Evolutionary conservation across 371 early-diverging fungal genomes (phyloP).

Genomic region (Mucor lusitanicus): DNA sequence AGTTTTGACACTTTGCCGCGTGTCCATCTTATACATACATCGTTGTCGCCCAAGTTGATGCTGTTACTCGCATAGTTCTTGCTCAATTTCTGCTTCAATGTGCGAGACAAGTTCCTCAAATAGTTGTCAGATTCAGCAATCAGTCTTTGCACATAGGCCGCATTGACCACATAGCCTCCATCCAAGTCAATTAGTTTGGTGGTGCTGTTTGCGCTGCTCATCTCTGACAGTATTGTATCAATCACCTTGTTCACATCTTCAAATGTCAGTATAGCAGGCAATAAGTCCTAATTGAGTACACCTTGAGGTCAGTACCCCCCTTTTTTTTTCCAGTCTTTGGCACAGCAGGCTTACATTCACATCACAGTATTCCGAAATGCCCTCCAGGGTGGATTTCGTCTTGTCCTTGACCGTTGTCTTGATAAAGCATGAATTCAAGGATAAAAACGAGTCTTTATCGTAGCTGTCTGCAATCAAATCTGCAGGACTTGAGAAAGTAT

Average conservation of each 20-base stretch:
- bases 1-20: background rate
- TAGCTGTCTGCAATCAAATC: slow-evolving; percentile 22
- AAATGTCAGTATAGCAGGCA: slow-evolving; percentile 14
- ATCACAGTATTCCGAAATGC: slow-evolving; percentile 14
- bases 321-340: too few relatives aligned
- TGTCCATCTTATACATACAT: background rate
- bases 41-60: background rate
- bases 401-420: slow-evolving; percentile 13
- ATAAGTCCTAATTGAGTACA: slow-evolving; percentile 7
- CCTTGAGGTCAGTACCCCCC: too few relatives aligned
- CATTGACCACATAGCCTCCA: slow-evolving; percentile 16
- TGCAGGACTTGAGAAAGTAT: slow-evolving; percentile 11
- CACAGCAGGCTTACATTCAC: slow-evolving; percentile 12
- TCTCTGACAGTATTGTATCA: slow-evolving; percentile 15
- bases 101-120: slow-evolving; percentile 7
- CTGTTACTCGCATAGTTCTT: background rate
- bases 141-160: slow-evolving; percentile 22
- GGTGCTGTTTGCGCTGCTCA: background rate
- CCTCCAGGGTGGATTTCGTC: background rate
- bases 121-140: slow-evolving; percentile 11
- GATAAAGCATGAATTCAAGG: slow-evolving; percentile 18
- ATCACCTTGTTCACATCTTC: slow-evolving; percentile 22
- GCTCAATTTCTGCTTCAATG: slow-evolving; percentile 13
- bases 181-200: slow-evolving; percentile 14
- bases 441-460: background rate